Evolutionary conservation across 352 stramenopile species (phyloP).

Genomic region (Pythium aristosporum): DNA sequence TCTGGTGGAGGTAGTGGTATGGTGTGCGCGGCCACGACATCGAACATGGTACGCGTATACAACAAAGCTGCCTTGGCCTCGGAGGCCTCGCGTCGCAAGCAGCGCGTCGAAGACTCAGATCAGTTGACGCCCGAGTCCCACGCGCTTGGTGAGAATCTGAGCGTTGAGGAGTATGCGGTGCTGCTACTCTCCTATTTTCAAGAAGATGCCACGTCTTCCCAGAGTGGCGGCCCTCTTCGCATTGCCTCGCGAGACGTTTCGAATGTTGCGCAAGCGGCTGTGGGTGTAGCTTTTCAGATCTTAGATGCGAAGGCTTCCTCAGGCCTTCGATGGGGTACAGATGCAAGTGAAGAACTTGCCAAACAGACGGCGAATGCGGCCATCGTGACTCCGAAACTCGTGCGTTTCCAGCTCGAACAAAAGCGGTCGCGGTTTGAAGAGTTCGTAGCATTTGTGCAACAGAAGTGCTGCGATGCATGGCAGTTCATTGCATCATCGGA

Average conservation of each 20-base stretch:
- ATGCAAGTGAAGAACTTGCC: constrained; percentile 18
- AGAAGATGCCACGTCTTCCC: constrained; percentile 25
- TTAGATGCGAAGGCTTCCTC: constrained; percentile 79
- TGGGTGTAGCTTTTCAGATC: constrained; percentile 67
- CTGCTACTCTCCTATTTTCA: constrained; percentile 62
- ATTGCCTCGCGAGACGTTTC: constrained; percentile 44
- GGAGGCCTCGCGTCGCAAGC: constrained; percentile 15
- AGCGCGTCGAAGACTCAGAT: constrained; percentile 44
- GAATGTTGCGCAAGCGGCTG: constrained; percentile 54
- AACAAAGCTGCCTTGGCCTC: constrained; percentile 4
- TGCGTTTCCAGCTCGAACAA: constrained; percentile 84
- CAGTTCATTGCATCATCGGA: constrained; percentile 50
- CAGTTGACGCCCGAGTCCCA: constrained; percentile 37
- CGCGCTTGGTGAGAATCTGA: constrained; percentile 26
- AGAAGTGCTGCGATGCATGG: constrained; percentile 60
- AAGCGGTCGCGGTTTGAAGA: constrained; percentile 57
- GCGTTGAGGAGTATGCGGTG: constrained; percentile 56
- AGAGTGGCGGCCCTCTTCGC: constrained; percentile 32
- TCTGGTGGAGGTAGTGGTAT: constrained; percentile 32
- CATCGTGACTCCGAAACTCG: constrained; percentile 75
- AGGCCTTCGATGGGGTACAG: constrained; percentile 74
- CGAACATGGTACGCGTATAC: constrained; percentile 65
- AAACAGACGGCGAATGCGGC: constrained; percentile 24
- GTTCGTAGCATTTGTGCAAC: constrained; percentile 70
- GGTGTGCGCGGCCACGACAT: constrained; percentile 63